Conservation (phyloP, 805 yeast genomes). For the Kluyveromyces starmeri region DNA sequence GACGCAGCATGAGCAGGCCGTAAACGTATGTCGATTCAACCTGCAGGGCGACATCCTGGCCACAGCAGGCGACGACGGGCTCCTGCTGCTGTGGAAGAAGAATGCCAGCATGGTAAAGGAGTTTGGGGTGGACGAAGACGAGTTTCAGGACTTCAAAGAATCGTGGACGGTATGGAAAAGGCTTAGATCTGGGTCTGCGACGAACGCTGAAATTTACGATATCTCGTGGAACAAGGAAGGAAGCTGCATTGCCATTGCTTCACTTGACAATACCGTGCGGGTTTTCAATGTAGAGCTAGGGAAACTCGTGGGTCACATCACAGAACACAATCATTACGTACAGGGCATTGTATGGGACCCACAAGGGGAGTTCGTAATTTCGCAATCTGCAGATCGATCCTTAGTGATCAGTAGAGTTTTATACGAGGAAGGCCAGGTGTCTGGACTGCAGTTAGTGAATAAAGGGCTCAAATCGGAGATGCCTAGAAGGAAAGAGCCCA, state of each 20-base stretch:
- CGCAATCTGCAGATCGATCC: slow-evolving; percentile 85
- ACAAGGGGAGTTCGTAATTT: slow-evolving; percentile 58
- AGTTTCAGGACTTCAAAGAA: slow-evolving; percentile 48
- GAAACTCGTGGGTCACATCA: slow-evolving; percentile 33
- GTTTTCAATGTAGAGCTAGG: slow-evolving; percentile 55
- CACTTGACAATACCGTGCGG: slow-evolving; percentile 80
- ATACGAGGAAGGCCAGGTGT: slow-evolving; percentile 9
- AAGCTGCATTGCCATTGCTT: slow-evolving; percentile 68
- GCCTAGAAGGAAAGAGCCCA: slow-evolving; percentile 29
- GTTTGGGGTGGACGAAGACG: slow-evolving; percentile 43
- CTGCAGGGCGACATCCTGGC: slow-evolving; percentile 66
- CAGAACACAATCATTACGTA: slow-evolving; percentile 77
- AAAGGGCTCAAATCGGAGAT: slow-evolving; percentile 51
- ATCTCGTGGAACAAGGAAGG: slow-evolving; percentile 89
- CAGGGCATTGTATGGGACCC: slow-evolving; percentile 99
- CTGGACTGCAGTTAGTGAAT: slow-evolving; percentile 21
- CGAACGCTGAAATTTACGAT: slow-evolving; percentile 76
- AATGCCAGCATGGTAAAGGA: slow-evolving; percentile 47
- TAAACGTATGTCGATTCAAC: slow-evolving; percentile 76
- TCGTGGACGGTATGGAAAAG: slow-evolving; percentile 49
- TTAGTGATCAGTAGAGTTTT: slow-evolving; percentile 51
- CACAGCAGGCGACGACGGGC: slow-evolving; percentile 93
- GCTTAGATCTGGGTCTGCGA: slow-evolving; percentile 47
- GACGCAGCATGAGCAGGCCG: slow-evolving; percentile 87
- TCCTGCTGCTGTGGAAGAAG: slow-evolving; percentile 68